Conservation (phyloP, 208 protist genomes). For the Leptomonas seymouri region DNA sequence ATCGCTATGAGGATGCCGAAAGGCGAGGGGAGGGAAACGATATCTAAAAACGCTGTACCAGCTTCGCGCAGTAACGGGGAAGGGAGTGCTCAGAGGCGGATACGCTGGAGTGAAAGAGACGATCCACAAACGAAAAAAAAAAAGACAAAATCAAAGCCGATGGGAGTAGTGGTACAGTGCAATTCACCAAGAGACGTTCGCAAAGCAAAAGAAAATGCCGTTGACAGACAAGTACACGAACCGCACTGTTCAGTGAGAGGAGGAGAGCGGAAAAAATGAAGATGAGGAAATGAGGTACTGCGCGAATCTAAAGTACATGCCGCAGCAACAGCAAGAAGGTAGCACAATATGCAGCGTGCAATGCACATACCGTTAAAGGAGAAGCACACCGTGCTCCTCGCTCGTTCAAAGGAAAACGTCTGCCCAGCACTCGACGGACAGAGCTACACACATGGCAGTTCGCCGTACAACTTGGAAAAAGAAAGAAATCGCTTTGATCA, state of each 20-base stretch:
- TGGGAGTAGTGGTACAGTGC: conserved; percentile 3
- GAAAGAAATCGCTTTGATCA: not conserved
- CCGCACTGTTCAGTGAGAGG: not conserved
- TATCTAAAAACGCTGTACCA: no score
- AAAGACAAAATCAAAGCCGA: not conserved
- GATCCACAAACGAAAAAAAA: no score
- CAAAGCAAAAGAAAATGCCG: conserved; percentile 2
- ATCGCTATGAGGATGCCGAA: not conserved
- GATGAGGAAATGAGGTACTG: not conserved
- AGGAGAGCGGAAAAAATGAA: not conserved
- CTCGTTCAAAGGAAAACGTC: no score
- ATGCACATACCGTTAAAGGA: no score
- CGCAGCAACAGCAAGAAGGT: no score
- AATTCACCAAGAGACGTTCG: not conserved
- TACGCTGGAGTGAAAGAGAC: no score
- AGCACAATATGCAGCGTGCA: no score
- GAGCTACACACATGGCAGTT: no score
- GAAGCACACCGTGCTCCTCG: no score
- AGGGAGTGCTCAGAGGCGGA: no score
- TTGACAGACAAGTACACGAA: not conserved
- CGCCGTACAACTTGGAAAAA: not conserved
- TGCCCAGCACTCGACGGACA: no score
- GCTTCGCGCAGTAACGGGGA: not conserved
- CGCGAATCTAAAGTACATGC: no score
- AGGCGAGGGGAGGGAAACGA: not conserved